These are phyloP conservation scores for Asterophora lycoperdoides DNA, from an alignment of 768 basidiomycete genomes.

Conservation along the genomic window DNA sequence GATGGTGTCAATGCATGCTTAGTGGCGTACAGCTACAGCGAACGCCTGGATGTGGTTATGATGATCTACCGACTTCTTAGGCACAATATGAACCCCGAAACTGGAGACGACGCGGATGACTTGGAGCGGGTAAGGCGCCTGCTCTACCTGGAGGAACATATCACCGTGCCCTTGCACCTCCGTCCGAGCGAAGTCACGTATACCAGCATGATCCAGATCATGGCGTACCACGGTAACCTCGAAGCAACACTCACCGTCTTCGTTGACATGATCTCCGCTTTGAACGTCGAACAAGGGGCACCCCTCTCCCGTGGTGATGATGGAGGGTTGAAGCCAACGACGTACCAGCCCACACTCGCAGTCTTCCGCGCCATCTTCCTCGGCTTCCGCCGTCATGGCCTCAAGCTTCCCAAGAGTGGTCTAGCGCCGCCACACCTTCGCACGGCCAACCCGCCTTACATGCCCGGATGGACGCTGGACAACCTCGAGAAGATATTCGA, in stretches of 20 bases:
- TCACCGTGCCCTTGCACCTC: conserved; percentile 39
- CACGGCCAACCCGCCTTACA: conserved; percentile 1
- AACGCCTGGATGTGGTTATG: conserved; percentile 50
- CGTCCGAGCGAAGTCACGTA: conserved; percentile 66
- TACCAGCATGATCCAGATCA: conserved; percentile 60
- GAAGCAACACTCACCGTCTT: conserved; percentile 51
- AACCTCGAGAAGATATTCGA: conserved; percentile 56
- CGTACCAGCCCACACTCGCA: conserved; percentile 42
- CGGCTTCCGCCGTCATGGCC: conserved; percentile 64
- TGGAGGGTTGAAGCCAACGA: conserved; percentile 21
- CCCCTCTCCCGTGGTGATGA: conserved; percentile 24
- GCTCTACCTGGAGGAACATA: conserved; percentile 41
- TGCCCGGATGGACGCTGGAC: conserved; percentile 51
- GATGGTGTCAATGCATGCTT: conserved; percentile 69
- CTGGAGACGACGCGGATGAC: conserved; percentile 29
- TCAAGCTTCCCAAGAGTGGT: conserved; percentile 16
- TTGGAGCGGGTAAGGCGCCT: conserved; percentile 29
- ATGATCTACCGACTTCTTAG: conserved; percentile 64
- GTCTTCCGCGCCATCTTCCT: conserved; percentile 72
- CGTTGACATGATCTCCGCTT: conserved; percentile 58
- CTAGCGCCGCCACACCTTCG: conserved; percentile 4
- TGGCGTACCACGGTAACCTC: conserved; percentile 71
- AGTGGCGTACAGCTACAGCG: conserved; percentile 58
- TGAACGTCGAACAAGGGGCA: conserved; percentile 34
- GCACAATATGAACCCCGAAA: conserved; percentile 41